Evolutionary conservation across 1,284 basidiomycete genomes (phyloP).

Genomic region (Pseudozyma tsukubaensis): DNA sequence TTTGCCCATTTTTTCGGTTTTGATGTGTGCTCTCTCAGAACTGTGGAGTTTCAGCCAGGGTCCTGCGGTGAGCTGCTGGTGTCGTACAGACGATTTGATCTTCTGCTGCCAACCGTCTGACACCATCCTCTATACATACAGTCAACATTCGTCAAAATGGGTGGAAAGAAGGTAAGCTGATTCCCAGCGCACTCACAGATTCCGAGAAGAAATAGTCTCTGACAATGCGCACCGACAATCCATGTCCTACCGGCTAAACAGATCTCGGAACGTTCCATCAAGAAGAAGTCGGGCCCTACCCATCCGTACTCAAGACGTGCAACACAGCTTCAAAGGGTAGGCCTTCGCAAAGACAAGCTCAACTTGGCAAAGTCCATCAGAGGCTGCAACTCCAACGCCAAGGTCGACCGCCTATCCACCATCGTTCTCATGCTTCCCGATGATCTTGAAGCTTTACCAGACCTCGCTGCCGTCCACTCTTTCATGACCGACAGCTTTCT

Average conservation of each 20-base stretch:
- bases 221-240: too few species aligned
- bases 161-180: conserved; percentile 58
- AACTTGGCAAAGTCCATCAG: conserved; percentile 42
- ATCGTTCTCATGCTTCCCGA: conserved; percentile 64
- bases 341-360: conserved; percentile 56
- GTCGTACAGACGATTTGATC: background rate
- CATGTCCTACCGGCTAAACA: background rate
- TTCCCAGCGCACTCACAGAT: too few species aligned
- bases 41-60: conserved; percentile 14
- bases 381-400: conserved; percentile 42
- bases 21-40: background rate
- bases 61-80: background rate
- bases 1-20: background rate
- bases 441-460: conserved; percentile 52
- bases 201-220: too few species aligned
- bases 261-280: conserved; percentile 64
- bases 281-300: conserved; percentile 62
- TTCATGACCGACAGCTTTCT: conserved; percentile 58
- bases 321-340: conserved; percentile 58
- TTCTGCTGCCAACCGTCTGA: background rate
- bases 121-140: conserved; percentile 5
- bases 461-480: conserved; percentile 57
- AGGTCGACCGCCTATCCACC: conserved; percentile 63
- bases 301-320: conserved; percentile 65
- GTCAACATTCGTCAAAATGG: conserved; percentile 32